Conservation (phyloP, 2,329 filamentous ascomycete genomes). For the Penicillium sp. region DNA sequence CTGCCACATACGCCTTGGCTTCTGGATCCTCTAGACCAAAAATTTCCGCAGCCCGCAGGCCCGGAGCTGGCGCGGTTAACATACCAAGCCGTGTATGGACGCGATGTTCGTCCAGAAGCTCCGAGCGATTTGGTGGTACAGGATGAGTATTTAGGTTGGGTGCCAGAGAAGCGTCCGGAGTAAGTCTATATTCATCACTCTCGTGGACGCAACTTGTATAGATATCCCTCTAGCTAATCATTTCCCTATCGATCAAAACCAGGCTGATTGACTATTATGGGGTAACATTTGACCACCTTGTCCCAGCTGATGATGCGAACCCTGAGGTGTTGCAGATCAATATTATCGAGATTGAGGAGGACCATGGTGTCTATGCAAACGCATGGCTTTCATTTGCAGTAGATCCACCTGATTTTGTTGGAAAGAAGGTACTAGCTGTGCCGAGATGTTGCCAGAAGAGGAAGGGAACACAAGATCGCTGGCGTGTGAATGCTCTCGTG, state of each 20-base stretch:
- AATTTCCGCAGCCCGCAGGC: constrained; percentile 19
- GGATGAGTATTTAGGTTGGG: constrained; percentile 21
- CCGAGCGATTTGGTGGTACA: constrained; percentile 12
- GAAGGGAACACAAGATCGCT: constrained; percentile 37
- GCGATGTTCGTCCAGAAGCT: constrained; percentile 4
- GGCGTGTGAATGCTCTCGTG: constrained; percentile 32
- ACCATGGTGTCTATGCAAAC: constrained; percentile 36
- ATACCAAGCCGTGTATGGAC: constrained; percentile 17
- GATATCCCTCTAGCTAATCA: not conserved
- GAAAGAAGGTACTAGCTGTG: constrained; percentile 43
- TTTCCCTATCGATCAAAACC: not conserved
- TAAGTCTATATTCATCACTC: constrained; percentile 2
- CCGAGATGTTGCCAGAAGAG: constrained; percentile 44
- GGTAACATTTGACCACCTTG: constrained; percentile 15
- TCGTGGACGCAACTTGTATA: not conserved
- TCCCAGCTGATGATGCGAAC: constrained; percentile 28
- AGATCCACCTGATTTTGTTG: constrained; percentile 38
- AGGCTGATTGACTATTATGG: constrained; percentile 15
- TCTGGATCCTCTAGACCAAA: constrained; percentile 2
- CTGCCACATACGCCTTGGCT: constrained; percentile 7
- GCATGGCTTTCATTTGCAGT: constrained; percentile 34
- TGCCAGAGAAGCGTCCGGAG: constrained; percentile 13
- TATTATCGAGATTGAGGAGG: constrained; percentile 43
- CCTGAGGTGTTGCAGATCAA: constrained; percentile 47
- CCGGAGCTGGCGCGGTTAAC: constrained; percentile 17